These are phyloP conservation scores for Pleurotus cornucopiae DNA, from an alignment of 768 basidiomycete species.

Conservation along the genomic window DNA sequence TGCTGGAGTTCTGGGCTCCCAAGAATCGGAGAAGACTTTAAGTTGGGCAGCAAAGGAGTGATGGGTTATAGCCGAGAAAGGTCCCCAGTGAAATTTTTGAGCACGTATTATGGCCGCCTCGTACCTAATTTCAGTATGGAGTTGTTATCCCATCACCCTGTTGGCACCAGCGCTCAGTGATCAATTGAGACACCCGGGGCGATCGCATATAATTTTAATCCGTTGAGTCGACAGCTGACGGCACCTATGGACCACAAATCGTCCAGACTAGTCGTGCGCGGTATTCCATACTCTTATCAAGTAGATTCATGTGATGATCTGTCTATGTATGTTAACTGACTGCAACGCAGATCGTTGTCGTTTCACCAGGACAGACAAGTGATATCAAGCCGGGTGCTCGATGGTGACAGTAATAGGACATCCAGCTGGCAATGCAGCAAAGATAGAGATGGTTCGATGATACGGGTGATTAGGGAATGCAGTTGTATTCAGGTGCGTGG, in stretches of 20 bases:
- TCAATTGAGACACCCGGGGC: slow-evolving; percentile 3
- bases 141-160: not conserved
- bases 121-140: slow-evolving; percentile 5
- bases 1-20: not conserved
- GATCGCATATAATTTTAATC: not conserved
- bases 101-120: not conserved
- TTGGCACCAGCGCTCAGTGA: not conserved
- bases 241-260: not conserved
- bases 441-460: not conserved
- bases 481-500: not conserved
- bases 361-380: not conserved
- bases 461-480: not conserved
- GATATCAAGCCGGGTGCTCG: not conserved
- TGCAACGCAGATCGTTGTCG: not conserved
- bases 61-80: slow-evolving; percentile 7
- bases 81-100: slow-evolving; percentile 1
- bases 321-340: not conserved
- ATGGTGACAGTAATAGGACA: not conserved
- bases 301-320: not conserved
- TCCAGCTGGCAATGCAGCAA: not conserved
- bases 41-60: slow-evolving; percentile 1
- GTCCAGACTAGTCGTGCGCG: not conserved
- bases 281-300: too few relatives aligned
- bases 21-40: slow-evolving; percentile 7
- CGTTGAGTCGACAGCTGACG: not conserved